Base-by-base conservation (phyloP, 257 asterid species). In the Penstemon barbatus region DNA sequence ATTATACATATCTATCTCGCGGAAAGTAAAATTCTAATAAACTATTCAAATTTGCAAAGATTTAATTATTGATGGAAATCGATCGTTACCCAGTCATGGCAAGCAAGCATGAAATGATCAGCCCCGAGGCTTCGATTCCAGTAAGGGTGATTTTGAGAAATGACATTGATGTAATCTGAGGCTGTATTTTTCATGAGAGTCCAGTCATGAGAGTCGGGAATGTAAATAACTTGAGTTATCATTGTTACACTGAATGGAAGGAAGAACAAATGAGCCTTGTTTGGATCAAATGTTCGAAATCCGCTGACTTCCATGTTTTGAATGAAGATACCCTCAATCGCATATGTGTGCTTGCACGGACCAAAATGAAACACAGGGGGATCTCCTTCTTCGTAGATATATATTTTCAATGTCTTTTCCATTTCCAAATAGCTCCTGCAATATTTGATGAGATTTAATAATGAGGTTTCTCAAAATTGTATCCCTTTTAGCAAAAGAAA, bases 81-180 rank as follows among this genome's bases (percentile, higher is more conserved):
- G 33, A 25, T 25, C 5, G 61, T 66, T 82, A 89, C 96, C 96
- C 96, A 89, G 42, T 89, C 96, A 62, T 89, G 96, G 66, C 95
- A 89, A 9, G 95, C 96, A 33, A 89, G 89, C 80, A 89, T 87
- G 87, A 87, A 89, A 69, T 89, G 97, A 46, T 89, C 97, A 0
- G 91, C 90, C 6, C 88, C 97, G 8, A 64, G 79, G 84, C 88
- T 87, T 61, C 86, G 89, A 68, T 87, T 89, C 97, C 97, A 89
- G 5, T 69, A 85, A n/a, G 93, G 92, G 62, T 89, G 73, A 5
- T 87, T 87, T 6, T 43, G 67, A 3, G 85, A 78, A 4, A 83
- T 61, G 48, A 77, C 68, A 11, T 83, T 10, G 55, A 83, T 49
- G 0, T 83, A 83, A 41, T 83, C 87, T 0, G 58, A 10, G 41